A percentile compares a stretch with the other conserved stretches of the same genome.
Conservation (phyloP, 805 yeast genomes). For the Blastobotrys robertii region DNA sequence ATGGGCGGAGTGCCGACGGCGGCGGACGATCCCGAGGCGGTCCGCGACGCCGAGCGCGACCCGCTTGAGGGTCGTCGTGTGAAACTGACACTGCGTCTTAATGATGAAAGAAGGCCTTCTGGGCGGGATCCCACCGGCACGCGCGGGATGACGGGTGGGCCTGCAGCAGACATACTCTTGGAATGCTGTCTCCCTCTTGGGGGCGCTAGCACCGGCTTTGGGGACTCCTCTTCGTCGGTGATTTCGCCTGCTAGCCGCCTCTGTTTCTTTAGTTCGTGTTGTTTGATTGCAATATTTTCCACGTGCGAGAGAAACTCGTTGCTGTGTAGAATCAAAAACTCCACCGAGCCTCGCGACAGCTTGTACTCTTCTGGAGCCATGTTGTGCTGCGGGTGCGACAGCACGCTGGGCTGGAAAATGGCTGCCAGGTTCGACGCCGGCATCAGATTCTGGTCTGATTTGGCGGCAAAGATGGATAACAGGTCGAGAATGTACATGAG, state of each 20-base stretch:
- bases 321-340: slow-evolving; percentile 80
- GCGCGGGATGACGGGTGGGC: too few relatives aligned
- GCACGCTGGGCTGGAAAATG: slow-evolving; percentile 91
- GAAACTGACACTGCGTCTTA: too few relatives aligned
- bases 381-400: slow-evolving; percentile 88
- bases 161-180: too few relatives aligned
- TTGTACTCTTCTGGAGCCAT: slow-evolving; percentile 89
- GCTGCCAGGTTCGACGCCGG: slow-evolving; percentile 90
- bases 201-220: not conserved
- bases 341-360: slow-evolving; percentile 74
- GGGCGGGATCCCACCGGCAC: too few relatives aligned
- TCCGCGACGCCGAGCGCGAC: too few relatives aligned
- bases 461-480: slow-evolving; percentile 72
- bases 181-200: too few relatives aligned
- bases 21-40: too few relatives aligned
- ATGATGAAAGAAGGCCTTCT: too few relatives aligned
- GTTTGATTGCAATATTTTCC: slow-evolving; percentile 24
- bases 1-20: too few relatives aligned
- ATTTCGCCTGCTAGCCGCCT: not conserved
- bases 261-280: slow-evolving; percentile 18
- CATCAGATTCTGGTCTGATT: slow-evolving; percentile 76
- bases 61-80: too few relatives aligned
- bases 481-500: slow-evolving; percentile 80
- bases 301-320: slow-evolving; percentile 56
- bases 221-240: not conserved